Evolutionary conservation across 2,329 filamentous ascomycete species (phyloP).

Genomic region (Calonectria naviculata): DNA sequence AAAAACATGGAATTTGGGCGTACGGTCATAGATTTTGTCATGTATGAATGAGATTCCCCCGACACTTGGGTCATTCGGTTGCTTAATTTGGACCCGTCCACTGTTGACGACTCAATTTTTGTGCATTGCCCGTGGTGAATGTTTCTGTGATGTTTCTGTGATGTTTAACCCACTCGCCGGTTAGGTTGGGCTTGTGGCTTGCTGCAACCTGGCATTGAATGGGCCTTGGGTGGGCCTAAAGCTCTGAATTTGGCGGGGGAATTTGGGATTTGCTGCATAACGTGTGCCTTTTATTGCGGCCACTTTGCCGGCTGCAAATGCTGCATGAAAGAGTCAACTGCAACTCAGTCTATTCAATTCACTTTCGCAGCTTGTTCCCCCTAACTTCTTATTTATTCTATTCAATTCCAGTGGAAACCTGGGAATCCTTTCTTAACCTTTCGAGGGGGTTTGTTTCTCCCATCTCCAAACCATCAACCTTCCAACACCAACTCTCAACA

Average conservation of each 20-base stretch:
- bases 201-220: background rate
- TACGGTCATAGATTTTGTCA: slow-evolving; percentile 53
- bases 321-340: background rate
- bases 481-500: background rate
- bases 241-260: background rate
- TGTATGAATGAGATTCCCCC: slow-evolving; percentile 55
- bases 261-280: background rate
- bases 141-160: background rate
- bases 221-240: background rate
- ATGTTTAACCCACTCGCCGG: background rate
- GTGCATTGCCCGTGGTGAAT: slow-evolving; percentile 1
- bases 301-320: background rate
- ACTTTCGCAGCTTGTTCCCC: background rate
- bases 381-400: background rate
- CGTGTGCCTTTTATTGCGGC: background rate
- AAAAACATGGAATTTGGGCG: slow-evolving; percentile 49
- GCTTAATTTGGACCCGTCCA: slow-evolving; percentile 47
- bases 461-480: background rate
- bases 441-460: background rate
- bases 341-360: background rate
- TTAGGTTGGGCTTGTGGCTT: no score
- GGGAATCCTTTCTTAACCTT: background rate
- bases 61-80: slow-evolving; percentile 50
- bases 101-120: slow-evolving; percentile 32
- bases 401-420: background rate